phyloP scores from a whole-genome alignment of 73 alveolate species.

The Symbiodinium pilosum region DNA sequence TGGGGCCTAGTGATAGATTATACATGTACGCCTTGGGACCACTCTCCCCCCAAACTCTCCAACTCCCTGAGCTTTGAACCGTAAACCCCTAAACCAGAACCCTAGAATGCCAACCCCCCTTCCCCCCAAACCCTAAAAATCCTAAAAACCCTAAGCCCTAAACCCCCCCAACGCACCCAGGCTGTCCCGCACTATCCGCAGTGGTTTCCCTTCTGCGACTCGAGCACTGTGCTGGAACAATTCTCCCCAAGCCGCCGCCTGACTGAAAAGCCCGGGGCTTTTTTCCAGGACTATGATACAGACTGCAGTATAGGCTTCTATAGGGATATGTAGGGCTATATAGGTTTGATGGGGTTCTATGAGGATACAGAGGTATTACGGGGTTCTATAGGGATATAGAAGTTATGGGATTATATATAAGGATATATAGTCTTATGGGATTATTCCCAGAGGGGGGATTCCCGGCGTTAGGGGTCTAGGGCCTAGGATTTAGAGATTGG shows the following conservation, averaged over 20 bases:
- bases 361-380: not conserved
- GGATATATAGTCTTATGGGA: not conserved
- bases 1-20: no score
- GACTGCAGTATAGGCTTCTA: not conserved
- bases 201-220: conserved; percentile 78
- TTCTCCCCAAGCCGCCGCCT: not conserved
- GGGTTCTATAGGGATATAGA: no score
- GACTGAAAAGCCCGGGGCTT: no score
- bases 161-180: not conserved
- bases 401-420: not conserved
- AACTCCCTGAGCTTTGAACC: no score
- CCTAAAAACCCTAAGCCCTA: no score
- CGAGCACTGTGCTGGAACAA: conserved; percentile 3
- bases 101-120: not conserved
- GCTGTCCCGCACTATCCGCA: conserved; percentile 37
- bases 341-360: not conserved
- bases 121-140: not conserved
- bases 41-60: no score
- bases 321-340: not conserved
- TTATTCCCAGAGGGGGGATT: not conserved
- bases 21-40: no score
- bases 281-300: not conserved
- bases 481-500: not conserved
- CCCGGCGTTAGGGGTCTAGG: not conserved
- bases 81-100: not conserved